Evolutionary conservation across 768 basidiomycete species (phyloP), one percentile per base, ranked within the genome.

Genomic region (Peribolospora kevripleyi): DNA sequence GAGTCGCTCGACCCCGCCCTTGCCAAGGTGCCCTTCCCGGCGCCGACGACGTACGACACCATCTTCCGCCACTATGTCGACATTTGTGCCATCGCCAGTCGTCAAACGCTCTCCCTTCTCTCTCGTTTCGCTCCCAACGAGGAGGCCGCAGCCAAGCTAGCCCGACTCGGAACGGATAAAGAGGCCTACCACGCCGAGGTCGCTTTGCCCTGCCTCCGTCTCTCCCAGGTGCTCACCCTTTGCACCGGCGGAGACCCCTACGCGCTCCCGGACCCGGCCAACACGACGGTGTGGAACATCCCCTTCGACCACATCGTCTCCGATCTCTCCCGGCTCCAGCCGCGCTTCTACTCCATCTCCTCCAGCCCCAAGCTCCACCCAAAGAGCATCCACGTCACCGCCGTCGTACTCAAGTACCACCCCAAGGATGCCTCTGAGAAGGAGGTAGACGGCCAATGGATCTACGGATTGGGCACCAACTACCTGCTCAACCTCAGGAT

Each of bases 21-120:
- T 40, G 91, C 91, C 56, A 97, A 97, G 69, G 90, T 97, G 55
- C 91, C 91, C 13, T 98, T 97, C 80, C 91, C 93, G 9, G 83
- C 88, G 14, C 91, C 91, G 1, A 88, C 90, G 2, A 95, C 90
- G 6, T 95, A 93, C 63, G 76, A 74, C 57, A 82, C 87, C 50
- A 86, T 95, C 59, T 78, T 98, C 58, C 80, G 88, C 43, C 84
- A 97, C 71, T 98, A 98, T 68, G 80, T 97, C 66, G 91, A 98
- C 65, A 87, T 97, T 66, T 86, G 81, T 61, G 85, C 90, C 45
- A 79, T 88, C 54, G 86, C 82, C 13, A 87, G 87, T 68, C 82
- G 91, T 69, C 93, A 97, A 67, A 81, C 87, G 58, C 79, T 95
- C 46, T 84, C 84, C 47, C 73, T 78, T 40, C 71, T 95, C 52